Percentiles rank a stretch among this genome's conserved stretches.
Conservation (phyloP, 1,284 basidiomycete species). For the Pseudozyma sp. region DNA sequence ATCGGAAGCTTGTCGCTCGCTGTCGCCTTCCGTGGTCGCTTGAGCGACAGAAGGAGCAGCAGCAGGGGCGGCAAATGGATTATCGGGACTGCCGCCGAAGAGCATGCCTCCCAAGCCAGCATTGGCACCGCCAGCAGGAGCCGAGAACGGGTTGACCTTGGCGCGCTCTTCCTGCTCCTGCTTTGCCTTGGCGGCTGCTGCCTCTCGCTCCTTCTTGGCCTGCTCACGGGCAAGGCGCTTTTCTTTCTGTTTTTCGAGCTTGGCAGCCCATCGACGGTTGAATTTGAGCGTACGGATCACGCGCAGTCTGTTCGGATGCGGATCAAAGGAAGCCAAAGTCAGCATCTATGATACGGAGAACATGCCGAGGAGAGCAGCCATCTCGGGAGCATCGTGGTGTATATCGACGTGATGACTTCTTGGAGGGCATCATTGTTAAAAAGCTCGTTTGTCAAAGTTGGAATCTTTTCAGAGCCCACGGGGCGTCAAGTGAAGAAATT, state of each 20-base stretch:
- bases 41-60: constrained; percentile 17
- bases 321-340: constrained; percentile 6
- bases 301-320: constrained; percentile 47
- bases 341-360: background rate
- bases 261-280: constrained; percentile 67
- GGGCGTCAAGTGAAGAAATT: constrained; percentile 69
- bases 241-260: constrained; percentile 62
- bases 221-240: constrained; percentile 30
- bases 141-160: constrained; percentile 55
- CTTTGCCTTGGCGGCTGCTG: constrained; percentile 34
- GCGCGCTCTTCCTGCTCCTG: constrained; percentile 44
- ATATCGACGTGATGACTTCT: background rate
- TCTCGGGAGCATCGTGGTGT: background rate
- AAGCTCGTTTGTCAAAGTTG: constrained; percentile 68
- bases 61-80: constrained; percentile 45
- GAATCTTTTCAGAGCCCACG: constrained; percentile 61
- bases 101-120: constrained; percentile 41
- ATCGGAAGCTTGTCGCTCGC: background rate
- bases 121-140: constrained; percentile 17
- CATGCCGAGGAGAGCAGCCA: constrained; percentile 11
- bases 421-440: constrained; percentile 67
- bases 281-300: constrained; percentile 63
- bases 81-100: constrained; percentile 49
- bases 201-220: constrained; percentile 40
- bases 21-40: constrained; percentile 1